A percentile compares a stretch with the other conserved stretches of the same genome.
These are phyloP conservation scores for Bruguiera hainesii DNA, from an alignment of 441 rosid species.

Conservation along the genomic window DNA sequence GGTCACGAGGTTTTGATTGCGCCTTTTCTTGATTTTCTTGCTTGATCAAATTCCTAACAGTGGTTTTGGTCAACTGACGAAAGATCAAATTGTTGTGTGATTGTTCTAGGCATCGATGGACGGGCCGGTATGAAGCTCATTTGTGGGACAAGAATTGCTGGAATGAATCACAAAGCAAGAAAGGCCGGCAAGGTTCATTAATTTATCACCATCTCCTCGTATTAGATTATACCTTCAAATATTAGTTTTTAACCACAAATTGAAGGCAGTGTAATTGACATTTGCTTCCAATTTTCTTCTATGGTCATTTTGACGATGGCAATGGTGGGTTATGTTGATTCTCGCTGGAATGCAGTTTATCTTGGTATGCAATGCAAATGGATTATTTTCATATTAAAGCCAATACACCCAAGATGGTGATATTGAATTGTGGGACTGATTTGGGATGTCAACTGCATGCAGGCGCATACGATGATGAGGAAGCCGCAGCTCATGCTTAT, in stretches of 20 bases:
- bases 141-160: constrained; percentile 72
- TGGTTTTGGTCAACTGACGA: not conserved
- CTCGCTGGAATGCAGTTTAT: constrained; percentile 40
- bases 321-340: not conserved
- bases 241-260: not conserved
- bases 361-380: constrained; percentile 37
- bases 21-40: not conserved
- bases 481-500: constrained; percentile 88
- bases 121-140: constrained; percentile 65
- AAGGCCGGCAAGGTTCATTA: constrained; percentile 56
- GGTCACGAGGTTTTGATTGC: constrained; percentile 54
- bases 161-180: constrained; percentile 67
- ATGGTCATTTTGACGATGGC: not conserved
- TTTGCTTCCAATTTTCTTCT: not conserved
- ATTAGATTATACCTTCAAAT: not conserved
- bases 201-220: not conserved
- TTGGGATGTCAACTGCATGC: constrained; percentile 1
- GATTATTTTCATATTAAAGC: too few species aligned
- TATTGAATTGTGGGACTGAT: too few species aligned
- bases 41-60: not conserved
- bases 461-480: constrained; percentile 93
- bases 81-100: not conserved
- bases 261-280: constrained; percentile 5
- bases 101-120: constrained; percentile 44
- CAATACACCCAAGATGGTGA: too few species aligned